These are phyloP conservation scores for Lachnellula suecica DNA, from an alignment of 2,329 filamentous ascomycete genomes.

Conservation along the genomic window DNA sequence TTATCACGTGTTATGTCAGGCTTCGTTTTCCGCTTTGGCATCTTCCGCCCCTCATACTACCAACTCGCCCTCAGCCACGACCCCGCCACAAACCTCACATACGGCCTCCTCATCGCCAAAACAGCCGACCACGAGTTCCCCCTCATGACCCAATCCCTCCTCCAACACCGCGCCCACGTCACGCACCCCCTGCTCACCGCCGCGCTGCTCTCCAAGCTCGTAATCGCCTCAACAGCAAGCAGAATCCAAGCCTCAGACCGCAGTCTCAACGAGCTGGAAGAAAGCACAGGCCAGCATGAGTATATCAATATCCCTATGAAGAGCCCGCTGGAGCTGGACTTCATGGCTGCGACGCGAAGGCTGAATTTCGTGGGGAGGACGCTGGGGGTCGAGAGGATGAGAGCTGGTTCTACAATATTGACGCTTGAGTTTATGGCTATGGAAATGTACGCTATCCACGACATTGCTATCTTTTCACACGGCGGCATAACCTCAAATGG, in stretches of 20 bases:
- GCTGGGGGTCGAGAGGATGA: slow-evolving; percentile 2
- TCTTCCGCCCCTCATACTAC: slow-evolving; percentile 4
- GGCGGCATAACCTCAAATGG: not conserved
- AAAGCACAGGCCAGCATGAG: slow-evolving; percentile 11
- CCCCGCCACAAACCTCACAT: not conserved
- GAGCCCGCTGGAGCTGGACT: slow-evolving; percentile 10
- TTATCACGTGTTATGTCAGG: too few species aligned
- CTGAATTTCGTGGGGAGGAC: slow-evolving; percentile 1
- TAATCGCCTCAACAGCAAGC: not conserved
- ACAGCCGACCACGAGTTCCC: not conserved
- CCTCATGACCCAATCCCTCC: not conserved
- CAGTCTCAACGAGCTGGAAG: slow-evolving; percentile 6
- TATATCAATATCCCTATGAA: slow-evolving; percentile 4
- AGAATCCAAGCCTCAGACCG: not conserved
- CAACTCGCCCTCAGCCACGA: slow-evolving; percentile 3
- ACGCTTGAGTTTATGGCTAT: not conserved
- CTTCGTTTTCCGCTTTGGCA: slow-evolving; percentile 5
- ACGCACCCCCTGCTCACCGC: slow-evolving; percentile 3
- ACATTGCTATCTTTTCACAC: not conserved
- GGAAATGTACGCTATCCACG: not conserved
- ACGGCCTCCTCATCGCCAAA: slow-evolving; percentile 1
- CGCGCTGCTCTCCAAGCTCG: not conserved
- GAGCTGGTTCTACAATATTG: not conserved
- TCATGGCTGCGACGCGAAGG: slow-evolving; percentile 3
- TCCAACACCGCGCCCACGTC: not conserved